Evolutionary conservation across 164 flowering plant species (phyloP).

Genomic region (Vitis rotundifolia): DNA sequence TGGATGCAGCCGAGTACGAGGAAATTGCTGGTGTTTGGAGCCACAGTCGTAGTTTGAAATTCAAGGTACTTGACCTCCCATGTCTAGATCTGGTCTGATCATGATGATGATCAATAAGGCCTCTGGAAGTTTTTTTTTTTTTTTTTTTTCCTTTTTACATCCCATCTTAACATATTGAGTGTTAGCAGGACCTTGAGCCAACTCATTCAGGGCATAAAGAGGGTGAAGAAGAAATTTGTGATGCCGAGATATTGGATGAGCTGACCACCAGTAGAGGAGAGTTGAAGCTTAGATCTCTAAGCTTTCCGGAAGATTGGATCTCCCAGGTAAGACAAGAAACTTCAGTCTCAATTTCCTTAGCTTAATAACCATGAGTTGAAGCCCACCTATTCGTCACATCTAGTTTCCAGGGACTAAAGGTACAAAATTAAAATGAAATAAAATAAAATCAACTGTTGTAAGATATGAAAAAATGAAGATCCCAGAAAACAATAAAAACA

Average conservation of each 20-base stretch:
- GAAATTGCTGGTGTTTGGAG: conserved; percentile 28
- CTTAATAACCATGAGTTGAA: neutral
- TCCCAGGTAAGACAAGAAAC: conserved; percentile 3
- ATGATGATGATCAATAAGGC: no score
- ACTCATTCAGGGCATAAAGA: conserved; percentile 2
- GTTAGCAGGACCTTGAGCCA: conserved; percentile 16
- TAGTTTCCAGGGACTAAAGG: no score
- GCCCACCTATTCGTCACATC: neutral
- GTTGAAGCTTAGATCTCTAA: conserved; percentile 37
- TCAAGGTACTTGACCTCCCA: conserved; percentile 11
- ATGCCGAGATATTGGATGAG: conserved; percentile 40
- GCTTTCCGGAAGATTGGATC: conserved; percentile 15
- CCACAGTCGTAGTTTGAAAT: neutral
- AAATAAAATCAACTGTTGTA: no score
- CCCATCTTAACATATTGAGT: neutral
- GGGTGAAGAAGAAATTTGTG: conserved; percentile 10
- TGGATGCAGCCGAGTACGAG: conserved; percentile 56
- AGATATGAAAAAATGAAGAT: no score
- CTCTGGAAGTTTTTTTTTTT: neutral
- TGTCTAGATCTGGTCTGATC: neutral
- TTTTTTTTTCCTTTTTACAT: no score
- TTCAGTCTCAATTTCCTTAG: no score
- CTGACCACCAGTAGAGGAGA: conserved; percentile 51
- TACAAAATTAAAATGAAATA: no score
- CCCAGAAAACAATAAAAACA: no score